These are phyloP conservation scores for Phytophthora agathidicida DNA, from an alignment of 352 stramenopile species.

Conservation along the genomic window DNA sequence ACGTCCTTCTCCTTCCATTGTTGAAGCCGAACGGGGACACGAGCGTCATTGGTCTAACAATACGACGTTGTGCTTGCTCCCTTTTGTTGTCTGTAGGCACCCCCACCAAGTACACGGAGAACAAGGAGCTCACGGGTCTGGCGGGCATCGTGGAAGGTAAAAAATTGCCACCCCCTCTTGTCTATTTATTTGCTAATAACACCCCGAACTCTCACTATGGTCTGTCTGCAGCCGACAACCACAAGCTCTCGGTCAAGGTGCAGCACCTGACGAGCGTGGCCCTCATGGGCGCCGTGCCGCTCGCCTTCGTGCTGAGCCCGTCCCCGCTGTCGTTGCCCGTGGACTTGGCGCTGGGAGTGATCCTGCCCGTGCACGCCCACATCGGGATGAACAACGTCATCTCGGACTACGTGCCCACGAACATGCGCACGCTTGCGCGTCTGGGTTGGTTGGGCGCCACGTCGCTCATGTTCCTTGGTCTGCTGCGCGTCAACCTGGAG, in stretches of 20 bases:
- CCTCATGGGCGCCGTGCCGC: constrained; percentile 63
- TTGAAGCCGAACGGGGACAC: no score
- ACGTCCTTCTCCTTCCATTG: constrained; percentile 8
- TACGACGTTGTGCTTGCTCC: constrained; percentile 1
- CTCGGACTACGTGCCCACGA: constrained; percentile 94
- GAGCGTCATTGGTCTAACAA: no score
- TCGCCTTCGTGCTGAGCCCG: constrained; percentile 81
- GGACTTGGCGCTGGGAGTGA: constrained; percentile 79
- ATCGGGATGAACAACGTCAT: constrained; percentile 95
- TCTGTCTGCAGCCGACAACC: constrained; percentile 68
- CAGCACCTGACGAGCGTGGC: constrained; percentile 65
- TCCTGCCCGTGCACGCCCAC: constrained; percentile 91
- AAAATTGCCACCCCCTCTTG: not conserved
- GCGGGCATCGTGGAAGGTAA: constrained; percentile 74
- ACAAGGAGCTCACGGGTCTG: constrained; percentile 75
- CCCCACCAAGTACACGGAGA: constrained; percentile 78
- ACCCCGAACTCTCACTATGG: no score
- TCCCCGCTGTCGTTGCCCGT: constrained; percentile 74
- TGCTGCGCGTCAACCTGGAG: constrained; percentile 86
- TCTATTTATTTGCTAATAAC: no score
- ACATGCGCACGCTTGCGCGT: constrained; percentile 56
- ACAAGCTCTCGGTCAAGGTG: constrained; percentile 64
- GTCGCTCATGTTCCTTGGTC: constrained; percentile 79
- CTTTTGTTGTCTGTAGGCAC: constrained; percentile 35
- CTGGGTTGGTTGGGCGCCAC: constrained; percentile 77